phyloP scores from a whole-genome alignment of 1,284 basidiomycete species.

The Cryptococcus sp. region DNA sequence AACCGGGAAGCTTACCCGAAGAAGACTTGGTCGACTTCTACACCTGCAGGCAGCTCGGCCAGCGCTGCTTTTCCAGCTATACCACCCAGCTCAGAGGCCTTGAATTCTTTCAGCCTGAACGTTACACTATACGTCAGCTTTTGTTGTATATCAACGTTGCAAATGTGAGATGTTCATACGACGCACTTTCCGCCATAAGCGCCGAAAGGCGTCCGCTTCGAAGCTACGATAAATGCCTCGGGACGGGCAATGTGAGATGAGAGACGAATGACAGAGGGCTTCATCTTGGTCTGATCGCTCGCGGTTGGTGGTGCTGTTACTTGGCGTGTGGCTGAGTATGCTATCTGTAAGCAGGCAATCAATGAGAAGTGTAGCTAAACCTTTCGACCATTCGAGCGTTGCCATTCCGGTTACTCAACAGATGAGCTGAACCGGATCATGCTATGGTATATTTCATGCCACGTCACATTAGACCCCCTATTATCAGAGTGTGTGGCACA shows the following conservation, averaged over 20 bases:
- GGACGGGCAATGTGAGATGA: conserved; percentile 32
- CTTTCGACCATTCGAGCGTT: neutral
- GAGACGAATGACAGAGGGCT: conserved; percentile 16
- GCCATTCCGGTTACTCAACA: neutral
- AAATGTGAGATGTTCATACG: neutral
- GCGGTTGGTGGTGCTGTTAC: too few species aligned
- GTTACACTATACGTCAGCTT: too few species aligned
- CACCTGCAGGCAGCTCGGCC: conserved; percentile 53
- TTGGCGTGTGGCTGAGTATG: too few species aligned
- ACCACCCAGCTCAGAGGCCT: conserved; percentile 58
- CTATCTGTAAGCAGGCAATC: too few species aligned
- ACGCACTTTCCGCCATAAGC: conserved; percentile 59
- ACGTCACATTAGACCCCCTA: neutral
- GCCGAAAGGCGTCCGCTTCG: conserved; percentile 59
- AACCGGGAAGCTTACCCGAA: conserved; percentile 50
- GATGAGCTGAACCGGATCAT: too few species aligned
- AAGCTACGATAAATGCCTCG: conserved; percentile 48
- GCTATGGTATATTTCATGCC: too few species aligned
- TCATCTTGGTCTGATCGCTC: conserved; percentile 17
- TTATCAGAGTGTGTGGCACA: neutral
- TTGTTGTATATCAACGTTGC: too few species aligned
- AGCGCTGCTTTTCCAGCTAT: conserved; percentile 59
- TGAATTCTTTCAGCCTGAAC: conserved; percentile 52
- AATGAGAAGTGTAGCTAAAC: too few species aligned
- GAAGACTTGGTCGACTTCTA: conserved; percentile 57